Evolutionary conservation across 2,329 filamentous ascomycete genomes (phyloP).

Genomic region (Pseudopyrenochaeta lycopersici): DNA sequence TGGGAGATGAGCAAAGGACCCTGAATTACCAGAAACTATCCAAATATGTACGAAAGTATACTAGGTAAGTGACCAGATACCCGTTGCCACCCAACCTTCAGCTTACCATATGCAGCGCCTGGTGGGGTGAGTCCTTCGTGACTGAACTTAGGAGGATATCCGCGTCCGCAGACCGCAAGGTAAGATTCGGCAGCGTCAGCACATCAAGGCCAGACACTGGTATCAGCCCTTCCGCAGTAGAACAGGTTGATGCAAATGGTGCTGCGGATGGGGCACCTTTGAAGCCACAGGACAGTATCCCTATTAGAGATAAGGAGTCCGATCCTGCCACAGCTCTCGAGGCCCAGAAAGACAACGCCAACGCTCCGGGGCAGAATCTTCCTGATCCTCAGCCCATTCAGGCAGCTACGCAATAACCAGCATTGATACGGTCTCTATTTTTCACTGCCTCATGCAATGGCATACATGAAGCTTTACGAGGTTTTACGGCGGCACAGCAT

Average conservation of each 20-base stretch:
- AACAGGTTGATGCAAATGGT: neutral
- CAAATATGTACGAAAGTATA: slow-evolving; percentile 97
- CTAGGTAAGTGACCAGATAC: slow-evolving; percentile 62
- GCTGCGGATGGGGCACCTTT: neutral
- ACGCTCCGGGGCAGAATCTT: slow-evolving; percentile 9
- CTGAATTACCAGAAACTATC: slow-evolving; percentile 91
- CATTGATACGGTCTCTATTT: too few species aligned
- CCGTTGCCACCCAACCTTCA: neutral
- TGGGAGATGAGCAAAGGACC: slow-evolving; percentile 87
- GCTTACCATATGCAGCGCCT: slow-evolving; percentile 67
- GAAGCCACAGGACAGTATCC: neutral
- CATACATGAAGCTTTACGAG: slow-evolving; percentile 5
- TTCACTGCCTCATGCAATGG: neutral
- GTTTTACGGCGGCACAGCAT: slow-evolving; percentile 12
- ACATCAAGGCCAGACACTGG: slow-evolving; percentile 12
- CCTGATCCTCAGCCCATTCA: slow-evolving; percentile 16
- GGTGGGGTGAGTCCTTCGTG: slow-evolving; percentile 96
- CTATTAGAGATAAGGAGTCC: slow-evolving; percentile 23
- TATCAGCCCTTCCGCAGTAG: slow-evolving; percentile 1
- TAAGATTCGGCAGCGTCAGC: slow-evolving; percentile 35
- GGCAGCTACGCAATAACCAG: slow-evolving; percentile 10
- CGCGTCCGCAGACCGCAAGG: slow-evolving; percentile 60
- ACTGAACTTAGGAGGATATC: slow-evolving; percentile 75
- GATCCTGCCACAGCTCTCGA: slow-evolving; percentile 17
- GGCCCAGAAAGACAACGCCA: slow-evolving; percentile 6